Evolutionary conservation across 2,329 filamentous ascomycete genomes (phyloP).

Genomic region (Coniochaeta prunicola): DNA sequence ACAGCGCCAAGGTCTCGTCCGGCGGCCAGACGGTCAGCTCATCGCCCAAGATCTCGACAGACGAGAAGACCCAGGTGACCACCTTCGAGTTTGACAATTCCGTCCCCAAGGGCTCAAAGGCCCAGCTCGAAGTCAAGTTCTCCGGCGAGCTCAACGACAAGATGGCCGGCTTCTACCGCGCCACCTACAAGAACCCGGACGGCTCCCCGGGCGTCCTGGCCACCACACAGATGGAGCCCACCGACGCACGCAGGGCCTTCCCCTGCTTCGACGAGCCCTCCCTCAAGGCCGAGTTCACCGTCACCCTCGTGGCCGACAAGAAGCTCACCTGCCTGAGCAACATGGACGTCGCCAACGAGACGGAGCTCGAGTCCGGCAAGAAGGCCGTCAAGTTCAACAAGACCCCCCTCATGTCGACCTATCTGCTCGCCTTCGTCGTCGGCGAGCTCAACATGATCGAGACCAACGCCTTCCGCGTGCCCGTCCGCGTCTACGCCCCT

Average conservation of each 20-base stretch:
- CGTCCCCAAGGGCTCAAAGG: slow-evolving; percentile 68
- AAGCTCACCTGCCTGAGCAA: slow-evolving; percentile 89
- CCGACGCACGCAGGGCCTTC: slow-evolving; percentile 86
- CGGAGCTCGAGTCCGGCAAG: slow-evolving; percentile 60
- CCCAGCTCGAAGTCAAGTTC: slow-evolving; percentile 69
- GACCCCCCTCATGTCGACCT: slow-evolving; percentile 92
- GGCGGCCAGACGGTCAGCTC: slow-evolving; percentile 51
- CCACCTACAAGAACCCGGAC: slow-evolving; percentile 78
- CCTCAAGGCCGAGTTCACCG: slow-evolving; percentile 85
- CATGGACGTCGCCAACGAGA: slow-evolving; percentile 85
- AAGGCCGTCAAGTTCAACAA: slow-evolving; percentile 90
- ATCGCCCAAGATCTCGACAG: slow-evolving; percentile 62
- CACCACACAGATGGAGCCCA: slow-evolving; percentile 93
- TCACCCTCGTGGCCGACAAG: slow-evolving; percentile 87
- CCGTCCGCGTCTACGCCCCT: slow-evolving; percentile 89
- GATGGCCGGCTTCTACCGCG: slow-evolving; percentile 85
- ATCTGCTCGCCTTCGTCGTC: slow-evolving; percentile 88
- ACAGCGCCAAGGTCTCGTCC: slow-evolving; percentile 60
- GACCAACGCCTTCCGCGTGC: slow-evolving; percentile 83
- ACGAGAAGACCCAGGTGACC: slow-evolving; percentile 74
- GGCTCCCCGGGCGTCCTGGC: slow-evolving; percentile 78
- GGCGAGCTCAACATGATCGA: slow-evolving; percentile 93
- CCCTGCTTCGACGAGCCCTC: slow-evolving; percentile 96
- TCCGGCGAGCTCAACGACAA: slow-evolving; percentile 77
- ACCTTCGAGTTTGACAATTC: slow-evolving; percentile 71